A percentile compares a stretch with the other conserved stretches of the same genome.
Evolutionary conservation across 441 rosid genomes (phyloP).

Genomic region (Eruca vesicaria): DNA sequence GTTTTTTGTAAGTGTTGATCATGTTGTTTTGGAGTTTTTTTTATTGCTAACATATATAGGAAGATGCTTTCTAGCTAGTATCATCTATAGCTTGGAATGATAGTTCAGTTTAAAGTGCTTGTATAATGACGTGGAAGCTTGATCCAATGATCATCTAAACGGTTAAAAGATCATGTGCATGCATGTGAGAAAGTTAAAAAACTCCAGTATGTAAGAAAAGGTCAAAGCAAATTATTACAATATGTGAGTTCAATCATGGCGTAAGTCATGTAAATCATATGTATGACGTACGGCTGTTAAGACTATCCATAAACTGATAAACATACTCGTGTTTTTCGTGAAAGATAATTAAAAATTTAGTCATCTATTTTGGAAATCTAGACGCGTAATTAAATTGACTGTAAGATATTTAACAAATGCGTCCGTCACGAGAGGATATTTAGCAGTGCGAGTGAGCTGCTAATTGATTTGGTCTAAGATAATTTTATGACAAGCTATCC

Average conservation of each 20-base stretch:
- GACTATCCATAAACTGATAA: neutral
- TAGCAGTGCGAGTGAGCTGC: too few species aligned
- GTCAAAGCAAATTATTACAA: neutral
- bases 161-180: neutral
- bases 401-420: neutral
- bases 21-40: neutral
- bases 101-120: neutral
- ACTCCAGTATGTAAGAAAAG: too few species aligned
- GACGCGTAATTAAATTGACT: neutral
- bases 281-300: neutral
- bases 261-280: neutral
- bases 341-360: neutral
- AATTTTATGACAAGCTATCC: too few species aligned
- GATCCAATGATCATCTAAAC: neutral
- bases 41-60: neutral
- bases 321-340: neutral
- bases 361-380: neutral
- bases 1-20: neutral
- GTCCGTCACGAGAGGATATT: neutral
- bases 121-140: neutral
- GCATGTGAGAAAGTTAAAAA: neutral
- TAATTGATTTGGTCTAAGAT: neutral
- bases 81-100: constrained; percentile 1
- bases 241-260: neutral
- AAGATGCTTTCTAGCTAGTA: neutral